Conservation (phyloP, 2,329 filamentous ascomycete genomes). For the Aspergillus sp. region DNA sequence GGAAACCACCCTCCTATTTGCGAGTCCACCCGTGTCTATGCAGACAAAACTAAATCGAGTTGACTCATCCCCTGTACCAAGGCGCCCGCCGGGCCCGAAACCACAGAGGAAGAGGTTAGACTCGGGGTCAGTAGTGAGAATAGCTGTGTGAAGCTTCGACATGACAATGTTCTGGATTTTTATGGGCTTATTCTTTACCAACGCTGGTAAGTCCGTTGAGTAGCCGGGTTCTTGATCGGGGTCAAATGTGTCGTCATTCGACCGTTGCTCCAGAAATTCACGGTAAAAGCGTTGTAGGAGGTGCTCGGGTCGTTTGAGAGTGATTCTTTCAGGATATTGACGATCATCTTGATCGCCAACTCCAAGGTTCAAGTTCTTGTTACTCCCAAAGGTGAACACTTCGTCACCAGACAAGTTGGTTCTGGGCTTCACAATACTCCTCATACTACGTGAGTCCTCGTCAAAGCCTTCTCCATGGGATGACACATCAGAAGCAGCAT, state of each 20-base stretch:
- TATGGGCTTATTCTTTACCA: slow-evolving; percentile 71
- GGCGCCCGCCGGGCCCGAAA: slow-evolving; percentile 82
- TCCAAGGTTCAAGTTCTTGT: slow-evolving; percentile 89
- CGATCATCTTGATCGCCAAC: slow-evolving; percentile 95
- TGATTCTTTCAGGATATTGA: slow-evolving; percentile 85
- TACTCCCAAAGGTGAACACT: slow-evolving; percentile 91
- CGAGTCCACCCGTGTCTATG: slow-evolving; percentile 72
- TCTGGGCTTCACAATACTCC: slow-evolving; percentile 32
- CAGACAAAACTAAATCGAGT: slow-evolving; percentile 85
- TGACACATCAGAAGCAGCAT: slow-evolving; percentile 28
- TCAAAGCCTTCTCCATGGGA: slow-evolving; percentile 53
- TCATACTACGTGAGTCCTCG: slow-evolving; percentile 38
- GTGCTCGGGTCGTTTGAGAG: slow-evolving; percentile 73
- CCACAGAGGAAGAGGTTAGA: slow-evolving; percentile 93
- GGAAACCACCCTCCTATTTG: slow-evolving; percentile 71
- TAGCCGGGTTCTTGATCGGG: slow-evolving; percentile 33
- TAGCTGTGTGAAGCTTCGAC: slow-evolving; percentile 87
- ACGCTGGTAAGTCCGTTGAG: slow-evolving; percentile 64
- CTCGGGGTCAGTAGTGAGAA: slow-evolving; percentile 82
- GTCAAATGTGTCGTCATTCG: slow-evolving; percentile 31
- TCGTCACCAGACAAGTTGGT: slow-evolving; percentile 69
- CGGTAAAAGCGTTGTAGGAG: slow-evolving; percentile 72
- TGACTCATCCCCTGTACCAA: slow-evolving; percentile 86
- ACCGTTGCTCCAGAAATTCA: slow-evolving; percentile 57
- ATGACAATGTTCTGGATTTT: slow-evolving; percentile 79